phyloP scores from a whole-genome alignment of 768 basidiomycete species.

The Hortiboletus campestris region DNA sequence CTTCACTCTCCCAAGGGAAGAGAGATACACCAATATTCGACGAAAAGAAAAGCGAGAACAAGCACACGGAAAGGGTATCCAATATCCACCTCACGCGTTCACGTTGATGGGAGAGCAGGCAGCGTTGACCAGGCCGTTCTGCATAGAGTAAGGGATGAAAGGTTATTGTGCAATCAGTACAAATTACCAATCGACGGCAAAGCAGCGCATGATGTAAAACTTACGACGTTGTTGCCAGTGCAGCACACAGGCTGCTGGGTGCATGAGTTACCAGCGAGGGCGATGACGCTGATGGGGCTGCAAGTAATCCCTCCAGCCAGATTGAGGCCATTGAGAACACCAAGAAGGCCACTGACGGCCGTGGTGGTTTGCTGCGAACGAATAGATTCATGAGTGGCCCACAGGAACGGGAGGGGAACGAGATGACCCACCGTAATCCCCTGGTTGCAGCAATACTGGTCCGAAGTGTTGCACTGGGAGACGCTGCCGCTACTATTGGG shows the following conservation, averaged over 20 bases:
- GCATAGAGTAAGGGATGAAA: not conserved
- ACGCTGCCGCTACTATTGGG: not conserved
- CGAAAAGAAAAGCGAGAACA: too few species aligned
- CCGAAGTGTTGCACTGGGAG: too few species aligned
- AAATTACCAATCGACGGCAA: not conserved
- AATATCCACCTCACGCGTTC: not conserved
- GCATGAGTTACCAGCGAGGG: not conserved
- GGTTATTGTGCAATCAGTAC: not conserved
- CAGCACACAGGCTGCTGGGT: not conserved
- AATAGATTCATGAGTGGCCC: not conserved
- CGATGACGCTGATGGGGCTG: not conserved
- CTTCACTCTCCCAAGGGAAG: too few species aligned
- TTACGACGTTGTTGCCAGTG: not conserved
- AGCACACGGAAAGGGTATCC: not conserved
- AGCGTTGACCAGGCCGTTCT: not conserved
- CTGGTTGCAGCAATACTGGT: too few species aligned
- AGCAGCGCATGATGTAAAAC: not conserved
- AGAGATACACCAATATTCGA: too few species aligned
- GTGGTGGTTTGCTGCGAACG: not conserved
- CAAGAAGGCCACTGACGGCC: not conserved
- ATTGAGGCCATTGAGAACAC: not conserved
- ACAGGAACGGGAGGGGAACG: too few species aligned
- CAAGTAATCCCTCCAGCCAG: not conserved
- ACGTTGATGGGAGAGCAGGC: not conserved
- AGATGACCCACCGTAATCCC: too few species aligned